Conservation (phyloP, 2,329 filamentous ascomycete species). For the Phialemonium atrogriseum region DNA sequence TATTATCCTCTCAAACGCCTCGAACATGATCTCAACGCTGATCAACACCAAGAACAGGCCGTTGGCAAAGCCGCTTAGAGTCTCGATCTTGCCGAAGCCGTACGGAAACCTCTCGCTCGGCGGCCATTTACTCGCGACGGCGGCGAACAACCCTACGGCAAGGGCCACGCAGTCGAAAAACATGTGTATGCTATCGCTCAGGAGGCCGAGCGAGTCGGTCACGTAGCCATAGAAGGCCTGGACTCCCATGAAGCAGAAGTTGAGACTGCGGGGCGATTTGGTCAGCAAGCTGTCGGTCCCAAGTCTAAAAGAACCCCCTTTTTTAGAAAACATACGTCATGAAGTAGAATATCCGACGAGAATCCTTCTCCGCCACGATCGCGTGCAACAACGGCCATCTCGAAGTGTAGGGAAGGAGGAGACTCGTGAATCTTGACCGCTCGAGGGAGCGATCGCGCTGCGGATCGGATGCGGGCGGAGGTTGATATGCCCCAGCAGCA, state of each 20-base stretch:
- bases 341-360: slow-evolving; percentile 92
- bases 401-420: slow-evolving; percentile 61
- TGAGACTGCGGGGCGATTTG: slow-evolving; percentile 51
- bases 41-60: slow-evolving; percentile 93
- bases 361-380: slow-evolving; percentile 85
- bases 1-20: slow-evolving; percentile 80
- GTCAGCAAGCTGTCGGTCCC: background rate
- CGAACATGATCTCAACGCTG: slow-evolving; percentile 91
- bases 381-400: slow-evolving; percentile 73
- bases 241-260: slow-evolving; percentile 89
- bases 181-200: slow-evolving; percentile 98
- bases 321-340: slow-evolving; percentile 64
- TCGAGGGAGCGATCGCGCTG: slow-evolving; percentile 30
- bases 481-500: slow-evolving; percentile 17
- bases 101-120: slow-evolving; percentile 85
- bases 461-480: slow-evolving; percentile 12
- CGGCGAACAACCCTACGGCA: slow-evolving; percentile 80
- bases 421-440: slow-evolving; percentile 62
- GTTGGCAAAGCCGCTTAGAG: slow-evolving; percentile 90
- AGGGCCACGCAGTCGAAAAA: slow-evolving; percentile 96
- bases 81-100: slow-evolving; percentile 95
- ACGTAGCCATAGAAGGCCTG: slow-evolving; percentile 91
- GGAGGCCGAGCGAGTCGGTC: slow-evolving; percentile 86
- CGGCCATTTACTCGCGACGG: slow-evolving; percentile 95
- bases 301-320: no score